Percentiles rank a stretch among this genome's conserved stretches.
Conservation (phyloP, 2,329 filamentous ascomycete genomes). For the Aotearoamyces nothofagi region DNA sequence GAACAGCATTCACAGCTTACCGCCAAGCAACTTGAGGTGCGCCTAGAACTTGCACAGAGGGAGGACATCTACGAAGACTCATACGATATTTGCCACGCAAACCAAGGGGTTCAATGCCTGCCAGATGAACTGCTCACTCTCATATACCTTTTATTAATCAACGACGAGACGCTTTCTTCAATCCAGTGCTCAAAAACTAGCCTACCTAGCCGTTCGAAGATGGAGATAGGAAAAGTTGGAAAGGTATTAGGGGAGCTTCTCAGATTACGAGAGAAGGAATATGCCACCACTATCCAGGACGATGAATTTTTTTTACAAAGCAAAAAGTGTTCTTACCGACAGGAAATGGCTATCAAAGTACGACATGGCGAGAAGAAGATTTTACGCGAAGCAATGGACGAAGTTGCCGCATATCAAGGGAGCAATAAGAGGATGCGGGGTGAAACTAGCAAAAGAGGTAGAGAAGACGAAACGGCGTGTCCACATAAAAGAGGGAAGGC, state of each 20-base stretch:
- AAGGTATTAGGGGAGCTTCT: slow-evolving; percentile 24
- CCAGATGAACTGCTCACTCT: slow-evolving; percentile 22
- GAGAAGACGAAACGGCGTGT: not conserved
- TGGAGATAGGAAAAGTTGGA: slow-evolving; percentile 23
- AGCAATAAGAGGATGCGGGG: slow-evolving; percentile 20
- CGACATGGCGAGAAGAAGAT: slow-evolving; percentile 50
- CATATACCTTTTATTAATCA: slow-evolving; percentile 26
- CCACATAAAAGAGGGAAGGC: slow-evolving; percentile 9
- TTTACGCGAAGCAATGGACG: slow-evolving; percentile 28
- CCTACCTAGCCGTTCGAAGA: slow-evolving; percentile 24
- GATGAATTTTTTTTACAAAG: slow-evolving; percentile 26
- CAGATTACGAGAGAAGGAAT: slow-evolving; percentile 27
- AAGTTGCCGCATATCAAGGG: slow-evolving; percentile 17
- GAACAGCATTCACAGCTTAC: slow-evolving; percentile 5
- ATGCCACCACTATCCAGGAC: slow-evolving; percentile 34
- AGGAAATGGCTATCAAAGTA: slow-evolving; percentile 40
- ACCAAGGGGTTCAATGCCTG: slow-evolving; percentile 14
- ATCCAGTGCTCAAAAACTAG: slow-evolving; percentile 20
- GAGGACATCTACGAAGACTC: slow-evolving; percentile 44
- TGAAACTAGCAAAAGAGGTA: slow-evolving; percentile 9
- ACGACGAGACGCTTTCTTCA: slow-evolving; percentile 21
- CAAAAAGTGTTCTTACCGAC: slow-evolving; percentile 18
- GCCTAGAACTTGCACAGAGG: slow-evolving; percentile 30
- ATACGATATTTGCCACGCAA: slow-evolving; percentile 32
- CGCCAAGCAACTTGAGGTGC: slow-evolving; percentile 12